Evolutionary conservation across 108 stramenopile genomes (phyloP).

Genomic region (Nitzschia sp.): DNA sequence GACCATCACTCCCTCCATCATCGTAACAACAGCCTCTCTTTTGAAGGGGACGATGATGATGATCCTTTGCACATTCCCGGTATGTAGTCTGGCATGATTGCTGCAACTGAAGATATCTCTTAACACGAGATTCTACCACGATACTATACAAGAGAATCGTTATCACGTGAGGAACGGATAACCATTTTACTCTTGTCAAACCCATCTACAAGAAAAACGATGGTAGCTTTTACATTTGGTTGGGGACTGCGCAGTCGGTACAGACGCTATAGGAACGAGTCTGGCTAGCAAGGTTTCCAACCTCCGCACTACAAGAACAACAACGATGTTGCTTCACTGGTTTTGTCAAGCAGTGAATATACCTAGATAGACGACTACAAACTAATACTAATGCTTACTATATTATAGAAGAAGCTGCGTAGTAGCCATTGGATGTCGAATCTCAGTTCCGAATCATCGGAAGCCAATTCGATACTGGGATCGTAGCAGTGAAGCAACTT

Average conservation of each 20-base stretch:
- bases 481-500: too few species aligned
- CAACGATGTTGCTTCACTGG: slow-evolving; percentile 14
- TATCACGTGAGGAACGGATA: slow-evolving; percentile 10
- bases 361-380: slow-evolving; percentile 12
- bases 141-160: slow-evolving; percentile 4
- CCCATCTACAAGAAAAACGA: slow-evolving; percentile 2
- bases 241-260: too few species aligned
- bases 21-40: slow-evolving; percentile 11
- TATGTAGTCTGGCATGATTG: background rate
- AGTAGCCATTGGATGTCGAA: too few species aligned
- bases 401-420: too few species aligned
- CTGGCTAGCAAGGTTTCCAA: background rate
- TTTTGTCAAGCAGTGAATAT: slow-evolving; percentile 24
- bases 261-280: background rate
- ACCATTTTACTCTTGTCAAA: background rate
- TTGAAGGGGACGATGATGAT: slow-evolving; percentile 5
- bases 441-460: too few species aligned
- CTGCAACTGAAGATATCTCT: background rate
- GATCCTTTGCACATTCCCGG: slow-evolving; percentile 1
- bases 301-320: slow-evolving; percentile 1
- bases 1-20: slow-evolving; percentile 2
- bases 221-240: background rate
- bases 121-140: background rate
- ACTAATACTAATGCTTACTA: too few species aligned
- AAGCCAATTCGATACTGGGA: too few species aligned